Percentiles rank a stretch among this genome's conserved stretches.
Evolutionary conservation across 345 rosid genomes (phyloP).

Genomic region (Populus davidiana): DNA sequence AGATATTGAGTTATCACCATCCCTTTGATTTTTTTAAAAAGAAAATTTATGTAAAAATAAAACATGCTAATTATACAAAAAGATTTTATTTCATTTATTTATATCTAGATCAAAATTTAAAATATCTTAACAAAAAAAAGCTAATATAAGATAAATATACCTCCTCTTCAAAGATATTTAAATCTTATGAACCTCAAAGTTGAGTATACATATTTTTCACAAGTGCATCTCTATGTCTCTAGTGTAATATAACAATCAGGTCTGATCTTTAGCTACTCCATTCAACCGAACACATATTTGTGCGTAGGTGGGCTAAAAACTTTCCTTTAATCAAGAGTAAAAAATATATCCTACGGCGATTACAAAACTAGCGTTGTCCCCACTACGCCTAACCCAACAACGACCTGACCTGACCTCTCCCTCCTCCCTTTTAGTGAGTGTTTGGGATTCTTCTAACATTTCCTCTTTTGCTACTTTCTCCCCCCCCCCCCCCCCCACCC

Average conservation of each 20-base stretch:
- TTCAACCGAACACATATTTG: neutral
- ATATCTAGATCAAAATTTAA: no score
- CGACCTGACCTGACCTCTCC: constrained; percentile 7
- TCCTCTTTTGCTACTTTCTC: neutral
- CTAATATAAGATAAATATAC: no score
- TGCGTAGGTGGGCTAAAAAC: constrained; percentile 1
- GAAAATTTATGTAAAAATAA: no score
- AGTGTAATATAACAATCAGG: neutral
- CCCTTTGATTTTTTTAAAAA: fast-evolving
- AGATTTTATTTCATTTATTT: no score
- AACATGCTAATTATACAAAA: no score
- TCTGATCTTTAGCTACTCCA: neutral
- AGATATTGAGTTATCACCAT: no score
- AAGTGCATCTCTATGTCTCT: neutral
- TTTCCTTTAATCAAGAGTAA: constrained; percentile 1
- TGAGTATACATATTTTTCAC: neutral
- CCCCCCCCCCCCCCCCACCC: neutral
- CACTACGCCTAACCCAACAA: constrained; percentile 19
- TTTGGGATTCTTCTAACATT: neutral
- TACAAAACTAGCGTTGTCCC: constrained; percentile 6
- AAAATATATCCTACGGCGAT: neutral
- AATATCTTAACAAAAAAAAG: no score
- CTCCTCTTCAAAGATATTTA: neutral
- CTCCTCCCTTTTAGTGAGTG: neutral
- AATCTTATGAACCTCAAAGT: neutral